phyloP scores from a whole-genome alignment of 306 rosid genomes.

The Fragaria ananassa region DNA sequence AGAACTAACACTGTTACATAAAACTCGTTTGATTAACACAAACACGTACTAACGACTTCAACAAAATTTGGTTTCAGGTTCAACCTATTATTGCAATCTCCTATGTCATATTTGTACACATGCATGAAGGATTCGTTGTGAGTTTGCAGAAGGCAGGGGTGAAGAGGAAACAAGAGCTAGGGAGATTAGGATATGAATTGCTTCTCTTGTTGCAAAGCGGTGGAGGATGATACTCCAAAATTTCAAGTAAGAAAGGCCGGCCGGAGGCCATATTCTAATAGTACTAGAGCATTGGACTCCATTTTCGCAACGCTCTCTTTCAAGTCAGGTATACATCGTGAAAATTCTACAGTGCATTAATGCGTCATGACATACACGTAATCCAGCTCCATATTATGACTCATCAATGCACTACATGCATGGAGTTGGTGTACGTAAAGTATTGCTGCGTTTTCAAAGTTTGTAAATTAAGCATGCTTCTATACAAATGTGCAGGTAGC shows the following conservation, averaged over 20 bases:
- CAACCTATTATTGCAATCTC: neutral
- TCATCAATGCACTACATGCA: neutral
- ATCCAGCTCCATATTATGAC: neutral
- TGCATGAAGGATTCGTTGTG: neutral
- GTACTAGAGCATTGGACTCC: constrained; percentile 38
- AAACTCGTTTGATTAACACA: neutral
- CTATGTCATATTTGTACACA: neutral
- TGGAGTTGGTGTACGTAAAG: neutral
- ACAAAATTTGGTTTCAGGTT: neutral
- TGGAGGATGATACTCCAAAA: neutral
- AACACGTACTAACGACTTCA: neutral
- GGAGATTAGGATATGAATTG: constrained; percentile 30
- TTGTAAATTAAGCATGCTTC: neutral
- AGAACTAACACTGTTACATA: neutral
- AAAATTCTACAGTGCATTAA: neutral
- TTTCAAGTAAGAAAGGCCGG: neutral
- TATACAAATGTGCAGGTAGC: constrained; percentile 42
- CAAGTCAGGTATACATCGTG: constrained; percentile 33
- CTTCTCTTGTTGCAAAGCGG: constrained; percentile 38
- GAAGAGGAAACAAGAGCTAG: neutral
- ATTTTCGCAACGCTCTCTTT: constrained; percentile 35
- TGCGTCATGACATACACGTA: neutral
- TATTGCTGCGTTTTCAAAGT: neutral
- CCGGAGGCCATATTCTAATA: constrained; percentile 5
- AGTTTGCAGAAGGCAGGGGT: constrained; percentile 6